Percentiles rank a stretch among this genome's conserved stretches.
These are phyloP conservation scores for Exophiala sp. DNA, from an alignment of 2,329 filamentous ascomycete genomes.

Conservation along the genomic window DNA sequence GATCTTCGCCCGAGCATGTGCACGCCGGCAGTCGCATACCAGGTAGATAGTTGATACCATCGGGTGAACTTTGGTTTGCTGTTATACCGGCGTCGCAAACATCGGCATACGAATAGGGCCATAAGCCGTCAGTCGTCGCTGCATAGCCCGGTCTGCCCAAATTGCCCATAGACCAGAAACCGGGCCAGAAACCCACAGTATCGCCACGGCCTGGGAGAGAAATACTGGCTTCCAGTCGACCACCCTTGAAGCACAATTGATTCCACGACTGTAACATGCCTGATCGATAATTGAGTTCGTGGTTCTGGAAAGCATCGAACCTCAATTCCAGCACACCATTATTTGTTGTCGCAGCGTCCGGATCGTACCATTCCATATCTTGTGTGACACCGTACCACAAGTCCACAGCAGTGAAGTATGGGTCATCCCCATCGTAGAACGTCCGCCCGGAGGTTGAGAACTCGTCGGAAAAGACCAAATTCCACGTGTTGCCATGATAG, in stretches of 20 bases:
- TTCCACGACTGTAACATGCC: slow-evolving; percentile 76
- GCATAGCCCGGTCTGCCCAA: slow-evolving; percentile 66
- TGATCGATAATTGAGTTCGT: slow-evolving; percentile 64
- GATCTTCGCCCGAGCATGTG: slow-evolving; percentile 61
- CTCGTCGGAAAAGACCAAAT: slow-evolving; percentile 69
- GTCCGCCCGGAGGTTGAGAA: slow-evolving; percentile 65
- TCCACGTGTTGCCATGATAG: slow-evolving; percentile 58
- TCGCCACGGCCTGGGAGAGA: slow-evolving; percentile 66
- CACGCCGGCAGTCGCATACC: slow-evolving; percentile 69
- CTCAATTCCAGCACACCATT: slow-evolving; percentile 61
- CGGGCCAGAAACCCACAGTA: slow-evolving; percentile 68
- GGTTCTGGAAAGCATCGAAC: slow-evolving; percentile 64
- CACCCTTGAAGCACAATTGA: slow-evolving; percentile 68
- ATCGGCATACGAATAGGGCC: slow-evolving; percentile 70
- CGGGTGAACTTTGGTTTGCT: slow-evolving; percentile 65
- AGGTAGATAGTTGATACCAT: slow-evolving; percentile 64
- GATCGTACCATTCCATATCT: slow-evolving; percentile 71
- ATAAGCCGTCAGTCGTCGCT: slow-evolving; percentile 67
- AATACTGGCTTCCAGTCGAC: slow-evolving; percentile 66
- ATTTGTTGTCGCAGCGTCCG: slow-evolving; percentile 61
- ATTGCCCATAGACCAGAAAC: slow-evolving; percentile 74
- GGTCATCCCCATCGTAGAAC: slow-evolving; percentile 68
- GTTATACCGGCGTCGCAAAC: slow-evolving; percentile 68
- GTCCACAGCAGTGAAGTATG: slow-evolving; percentile 65
- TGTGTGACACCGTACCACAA: slow-evolving; percentile 70